Percentiles rank a stretch among this genome's conserved stretches.
phyloP scores from a whole-genome alignment of 768 basidiomycete genomes.

The Guyanaporus albipodus region DNA sequence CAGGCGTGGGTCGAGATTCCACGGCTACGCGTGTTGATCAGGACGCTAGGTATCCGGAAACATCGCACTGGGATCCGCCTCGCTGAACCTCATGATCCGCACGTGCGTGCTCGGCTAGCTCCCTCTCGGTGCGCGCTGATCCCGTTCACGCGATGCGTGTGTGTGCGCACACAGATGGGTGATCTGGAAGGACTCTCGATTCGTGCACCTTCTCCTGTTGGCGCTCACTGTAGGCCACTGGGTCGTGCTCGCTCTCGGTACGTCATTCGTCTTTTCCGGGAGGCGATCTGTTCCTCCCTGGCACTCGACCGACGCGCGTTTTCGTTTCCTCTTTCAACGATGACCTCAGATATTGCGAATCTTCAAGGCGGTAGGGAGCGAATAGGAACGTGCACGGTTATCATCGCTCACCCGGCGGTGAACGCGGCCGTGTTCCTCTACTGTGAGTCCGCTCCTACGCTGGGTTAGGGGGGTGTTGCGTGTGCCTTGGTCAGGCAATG shows the following conservation, averaged over 20 bases:
- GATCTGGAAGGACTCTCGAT: conserved; percentile 21
- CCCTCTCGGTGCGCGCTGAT: too few relatives aligned
- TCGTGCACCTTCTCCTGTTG: conserved; percentile 15
- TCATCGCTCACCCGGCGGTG: neutral
- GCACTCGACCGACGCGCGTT: neutral
- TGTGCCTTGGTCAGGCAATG: too few relatives aligned
- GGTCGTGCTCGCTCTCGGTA: conserved; percentile 18
- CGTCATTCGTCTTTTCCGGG: too few relatives aligned
- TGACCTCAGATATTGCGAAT: conserved; percentile 19
- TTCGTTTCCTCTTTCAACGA: too few relatives aligned
- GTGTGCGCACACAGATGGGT: conserved; percentile 18
- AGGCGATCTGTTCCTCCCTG: too few relatives aligned
- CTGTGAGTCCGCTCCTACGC: too few relatives aligned
- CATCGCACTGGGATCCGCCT: conserved; percentile 16
- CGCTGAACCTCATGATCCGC: conserved; percentile 28
- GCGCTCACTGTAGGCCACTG: conserved; percentile 19
- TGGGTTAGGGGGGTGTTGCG: too few relatives aligned
- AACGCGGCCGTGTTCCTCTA: conserved; percentile 16
- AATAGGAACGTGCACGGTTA: neutral
- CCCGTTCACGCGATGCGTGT: neutral
- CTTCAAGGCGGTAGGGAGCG: neutral
- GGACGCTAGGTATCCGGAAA: conserved; percentile 11
- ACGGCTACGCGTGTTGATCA: too few relatives aligned
- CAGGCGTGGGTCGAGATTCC: too few relatives aligned
- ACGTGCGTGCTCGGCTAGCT: too few relatives aligned